Evolutionary conservation across 1,284 basidiomycete species (phyloP).

Genomic region (Ganoderma lucidum): DNA sequence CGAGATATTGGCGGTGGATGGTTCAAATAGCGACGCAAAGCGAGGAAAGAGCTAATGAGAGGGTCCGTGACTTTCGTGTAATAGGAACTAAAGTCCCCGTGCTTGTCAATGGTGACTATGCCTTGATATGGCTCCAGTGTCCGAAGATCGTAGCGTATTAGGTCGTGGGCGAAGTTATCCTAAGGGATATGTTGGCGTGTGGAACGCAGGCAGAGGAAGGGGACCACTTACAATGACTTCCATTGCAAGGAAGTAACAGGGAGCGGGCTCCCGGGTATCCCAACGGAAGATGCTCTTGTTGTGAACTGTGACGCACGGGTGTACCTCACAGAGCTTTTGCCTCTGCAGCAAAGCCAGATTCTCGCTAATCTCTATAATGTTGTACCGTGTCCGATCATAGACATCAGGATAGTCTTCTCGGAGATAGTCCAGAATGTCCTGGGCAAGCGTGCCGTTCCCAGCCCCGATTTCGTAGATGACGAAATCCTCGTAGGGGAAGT

Average conservation of each 20-base stretch:
- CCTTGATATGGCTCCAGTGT: slow-evolving; percentile 88
- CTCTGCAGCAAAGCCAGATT: slow-evolving; percentile 81
- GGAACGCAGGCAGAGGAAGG: not conserved
- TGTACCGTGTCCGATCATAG: slow-evolving; percentile 89
- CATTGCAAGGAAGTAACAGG: slow-evolving; percentile 94
- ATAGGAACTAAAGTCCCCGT: slow-evolving; percentile 87
- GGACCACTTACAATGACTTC: slow-evolving; percentile 86
- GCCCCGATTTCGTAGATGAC: slow-evolving; percentile 98
- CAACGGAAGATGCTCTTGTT: slow-evolving; percentile 92
- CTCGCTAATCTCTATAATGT: slow-evolving; percentile 93
- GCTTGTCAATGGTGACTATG: slow-evolving; percentile 80
- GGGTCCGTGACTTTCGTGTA: slow-evolving; percentile 91
- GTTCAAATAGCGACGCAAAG: slow-evolving; percentile 63
- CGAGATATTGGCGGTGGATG: slow-evolving; percentile 65
- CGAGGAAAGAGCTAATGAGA: slow-evolving; percentile 78
- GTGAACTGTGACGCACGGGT: slow-evolving; percentile 74
- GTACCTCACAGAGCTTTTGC: slow-evolving; percentile 60
- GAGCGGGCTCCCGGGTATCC: slow-evolving; percentile 78
- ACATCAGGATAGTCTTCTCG: slow-evolving; percentile 86
- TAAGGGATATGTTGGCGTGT: slow-evolving; percentile 39
- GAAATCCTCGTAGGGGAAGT: slow-evolving; percentile 96
- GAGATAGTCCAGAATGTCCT: slow-evolving; percentile 88
- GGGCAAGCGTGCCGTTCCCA: slow-evolving; percentile 94
- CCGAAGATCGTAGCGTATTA: slow-evolving; percentile 87
- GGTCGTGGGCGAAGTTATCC: slow-evolving; percentile 98